Evolutionary conservation across 2,329 filamentous ascomycete genomes (phyloP), one percentile per base, ranked within the genome.

Genomic region (Chaetomium sp.): DNA sequence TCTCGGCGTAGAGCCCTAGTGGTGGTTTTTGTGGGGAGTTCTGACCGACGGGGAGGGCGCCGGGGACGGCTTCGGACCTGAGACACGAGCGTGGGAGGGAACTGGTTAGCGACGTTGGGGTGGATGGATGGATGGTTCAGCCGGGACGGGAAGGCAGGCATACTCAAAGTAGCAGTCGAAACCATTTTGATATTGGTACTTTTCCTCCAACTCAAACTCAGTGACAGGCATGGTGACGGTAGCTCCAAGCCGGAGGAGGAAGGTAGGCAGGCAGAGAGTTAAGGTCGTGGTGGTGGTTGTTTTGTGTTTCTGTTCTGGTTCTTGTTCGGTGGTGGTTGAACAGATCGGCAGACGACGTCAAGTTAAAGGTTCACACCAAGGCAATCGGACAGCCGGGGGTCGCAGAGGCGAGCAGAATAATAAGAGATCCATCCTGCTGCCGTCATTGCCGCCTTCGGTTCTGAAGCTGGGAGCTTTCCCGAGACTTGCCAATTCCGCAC

Each of bases 11-110:
- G 31, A 96, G 86, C 0, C 91, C 92, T 69, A 87, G 86, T 0
- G 90, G 84, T 0, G 88, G 88, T 74, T 92, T 92, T 75, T 96
- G 92, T 0, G 92, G 92, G 2, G 90, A 92, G 80, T 96, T 96
- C 50, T 88, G 85, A 57, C 85, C 91, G 65, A 92, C 74, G 9
- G 92, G 91, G 5, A 94, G 81, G 5, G 92, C 88, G 21, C 88
- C 90, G 19, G 87, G 81, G 63, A 94, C 80, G 53, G 91, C 91
- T 81, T 95, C 91, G 51, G 90, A 87, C 74, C 90, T 93, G 72
- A 6, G 21, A 60, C 27, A 29, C 27, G 27, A 29, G 27, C 27
- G 27, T 6, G 38, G 29, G 12, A 9, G 23, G 13, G 19, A 12
- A 4, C 35, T n/a, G 23, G 57, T 50, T 29, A 53, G 35, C 38